Evolutionary conservation across 1,139 yeast genomes (phyloP).

Genomic region (Candida sanyaensis): DNA sequence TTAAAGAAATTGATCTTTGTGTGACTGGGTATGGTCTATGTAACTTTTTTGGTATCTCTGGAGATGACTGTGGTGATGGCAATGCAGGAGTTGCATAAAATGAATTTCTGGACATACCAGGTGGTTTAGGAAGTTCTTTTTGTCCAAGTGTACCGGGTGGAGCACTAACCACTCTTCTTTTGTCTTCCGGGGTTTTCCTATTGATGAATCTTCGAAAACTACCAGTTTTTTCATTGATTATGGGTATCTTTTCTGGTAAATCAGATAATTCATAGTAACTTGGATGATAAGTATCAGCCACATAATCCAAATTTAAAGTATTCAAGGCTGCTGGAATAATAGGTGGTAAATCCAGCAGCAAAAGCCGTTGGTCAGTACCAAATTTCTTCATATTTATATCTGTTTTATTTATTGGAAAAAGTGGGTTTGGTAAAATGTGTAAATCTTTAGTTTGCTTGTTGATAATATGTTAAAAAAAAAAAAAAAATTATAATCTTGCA

Average conservation of each 20-base stretch:
- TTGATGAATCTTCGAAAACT: constrained; percentile 21
- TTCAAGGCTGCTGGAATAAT: constrained; percentile 12
- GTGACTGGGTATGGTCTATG: neutral
- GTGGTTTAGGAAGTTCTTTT: constrained; percentile 7
- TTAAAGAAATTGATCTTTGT: constrained; percentile 1
- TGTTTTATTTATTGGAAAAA: too few species aligned
- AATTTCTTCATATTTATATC: neutral
- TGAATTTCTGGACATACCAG: neutral
- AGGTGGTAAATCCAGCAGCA: constrained; percentile 14
- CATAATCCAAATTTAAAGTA: constrained; percentile 26
- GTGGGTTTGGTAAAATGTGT: too few species aligned
- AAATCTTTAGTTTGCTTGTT: too few species aligned
- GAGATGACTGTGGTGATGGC: neutral
- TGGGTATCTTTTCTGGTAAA: constrained; percentile 33
- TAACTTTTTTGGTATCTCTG: neutral
- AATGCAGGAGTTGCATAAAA: constrained; percentile 1
- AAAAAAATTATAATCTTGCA: too few species aligned
- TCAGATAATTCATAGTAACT: constrained; percentile 26
- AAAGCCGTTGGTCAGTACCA: constrained; percentile 6
- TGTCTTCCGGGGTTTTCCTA: constrained; percentile 1
- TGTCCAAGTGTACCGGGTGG: constrained; percentile 8
- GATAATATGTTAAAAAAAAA: too few species aligned
- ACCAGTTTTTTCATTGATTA: constrained; percentile 26
- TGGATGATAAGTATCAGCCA: constrained; percentile 32
- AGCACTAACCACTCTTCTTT: constrained; percentile 12